Percentiles rank a stretch among this genome's conserved stretches.
phyloP scores from a whole-genome alignment of 352 stramenopile species.

The Pythium folliculosum region DNA sequence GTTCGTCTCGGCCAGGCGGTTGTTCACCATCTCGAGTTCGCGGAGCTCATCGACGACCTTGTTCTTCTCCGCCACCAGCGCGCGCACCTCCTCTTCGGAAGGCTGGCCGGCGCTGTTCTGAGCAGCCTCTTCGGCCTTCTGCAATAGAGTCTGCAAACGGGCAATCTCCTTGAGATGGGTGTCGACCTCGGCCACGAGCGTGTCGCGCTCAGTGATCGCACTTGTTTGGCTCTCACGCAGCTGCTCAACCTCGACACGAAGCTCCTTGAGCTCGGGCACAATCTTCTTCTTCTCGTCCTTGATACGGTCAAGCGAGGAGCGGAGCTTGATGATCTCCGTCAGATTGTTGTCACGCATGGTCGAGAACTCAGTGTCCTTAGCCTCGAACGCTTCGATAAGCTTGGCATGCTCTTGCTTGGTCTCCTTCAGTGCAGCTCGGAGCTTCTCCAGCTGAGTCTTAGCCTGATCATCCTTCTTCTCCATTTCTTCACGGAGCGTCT shows the following conservation, averaged over 20 bases:
- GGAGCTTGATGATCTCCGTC: constrained; percentile 33
- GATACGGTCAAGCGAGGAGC: constrained; percentile 29
- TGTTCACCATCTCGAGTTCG: constrained; percentile 46
- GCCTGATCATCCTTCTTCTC: constrained; percentile 45
- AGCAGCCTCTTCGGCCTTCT: constrained; percentile 42
- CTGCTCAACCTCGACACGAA: constrained; percentile 33
- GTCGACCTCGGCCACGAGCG: constrained; percentile 32
- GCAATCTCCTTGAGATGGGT: constrained; percentile 34
- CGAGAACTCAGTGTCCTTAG: constrained; percentile 43
- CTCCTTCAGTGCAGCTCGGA: constrained; percentile 36
- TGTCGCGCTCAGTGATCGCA: constrained; percentile 19
- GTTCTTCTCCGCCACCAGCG: constrained; percentile 49
- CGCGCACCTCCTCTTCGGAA: constrained; percentile 34
- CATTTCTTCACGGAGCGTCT: constrained; percentile 46
- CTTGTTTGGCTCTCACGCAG: constrained; percentile 23
- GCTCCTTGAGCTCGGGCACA: constrained; percentile 36
- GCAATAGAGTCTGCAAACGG: constrained; percentile 38
- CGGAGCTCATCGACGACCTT: constrained; percentile 43
- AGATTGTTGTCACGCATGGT: constrained; percentile 34
- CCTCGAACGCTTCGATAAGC: constrained; percentile 30
- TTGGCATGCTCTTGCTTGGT: constrained; percentile 41
- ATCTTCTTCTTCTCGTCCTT: constrained; percentile 39
- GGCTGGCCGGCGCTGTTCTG: constrained; percentile 40
- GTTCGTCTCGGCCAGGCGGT: constrained; percentile 47
- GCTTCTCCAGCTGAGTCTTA: constrained; percentile 38